phyloP scores from a whole-genome alignment of 805 yeast species.

The Wickerhamiella vanderwaltii region DNA sequence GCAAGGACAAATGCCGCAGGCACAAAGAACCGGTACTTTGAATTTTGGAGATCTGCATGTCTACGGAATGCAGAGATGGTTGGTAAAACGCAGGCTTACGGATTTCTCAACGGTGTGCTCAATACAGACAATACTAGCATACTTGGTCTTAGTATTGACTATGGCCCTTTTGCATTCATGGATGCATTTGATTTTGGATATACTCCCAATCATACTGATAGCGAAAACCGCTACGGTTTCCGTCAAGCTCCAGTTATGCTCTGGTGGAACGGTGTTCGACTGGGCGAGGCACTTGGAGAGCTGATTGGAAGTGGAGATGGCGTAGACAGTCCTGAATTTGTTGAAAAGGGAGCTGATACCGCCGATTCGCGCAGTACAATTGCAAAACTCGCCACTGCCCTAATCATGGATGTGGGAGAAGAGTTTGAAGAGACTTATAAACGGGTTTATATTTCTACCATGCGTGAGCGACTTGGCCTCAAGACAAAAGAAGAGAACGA shows the following conservation, averaged over 20 bases:
- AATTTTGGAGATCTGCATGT: slow-evolving; percentile 57
- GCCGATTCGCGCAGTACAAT: slow-evolving; percentile 39
- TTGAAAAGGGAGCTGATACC: slow-evolving; percentile 31
- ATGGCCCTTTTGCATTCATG: slow-evolving; percentile 89
- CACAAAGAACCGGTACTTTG: slow-evolving; percentile 40
- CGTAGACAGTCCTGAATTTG: slow-evolving; percentile 36
- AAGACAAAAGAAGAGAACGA: slow-evolving; percentile 30
- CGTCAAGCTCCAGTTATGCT: slow-evolving; percentile 74
- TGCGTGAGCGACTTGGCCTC: slow-evolving; percentile 63
- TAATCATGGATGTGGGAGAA: slow-evolving; percentile 51
- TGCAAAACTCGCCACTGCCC: slow-evolving; percentile 49
- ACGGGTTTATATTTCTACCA: slow-evolving; percentile 40
- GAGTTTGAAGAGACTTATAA: slow-evolving; percentile 54
- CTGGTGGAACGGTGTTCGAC: slow-evolving; percentile 84
- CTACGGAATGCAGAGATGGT: slow-evolving; percentile 63
- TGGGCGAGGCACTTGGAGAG: slow-evolving; percentile 76
- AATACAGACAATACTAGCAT: slow-evolving; percentile 91
- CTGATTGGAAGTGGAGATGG: slow-evolving; percentile 60
- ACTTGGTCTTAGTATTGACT: slow-evolving; percentile 80
- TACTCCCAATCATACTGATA: slow-evolving; percentile 88
- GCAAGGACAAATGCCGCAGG: slow-evolving; percentile 20
- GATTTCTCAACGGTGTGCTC: slow-evolving; percentile 85
- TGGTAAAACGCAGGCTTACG: slow-evolving; percentile 83
- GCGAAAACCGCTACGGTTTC: slow-evolving; percentile 56
- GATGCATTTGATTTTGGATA: slow-evolving; percentile 70